Percentiles rank a stretch among this genome's conserved stretches.
phyloP scores from a whole-genome alignment of 306 rosid genomes.

The Oxytropis ochrocephala region DNA sequence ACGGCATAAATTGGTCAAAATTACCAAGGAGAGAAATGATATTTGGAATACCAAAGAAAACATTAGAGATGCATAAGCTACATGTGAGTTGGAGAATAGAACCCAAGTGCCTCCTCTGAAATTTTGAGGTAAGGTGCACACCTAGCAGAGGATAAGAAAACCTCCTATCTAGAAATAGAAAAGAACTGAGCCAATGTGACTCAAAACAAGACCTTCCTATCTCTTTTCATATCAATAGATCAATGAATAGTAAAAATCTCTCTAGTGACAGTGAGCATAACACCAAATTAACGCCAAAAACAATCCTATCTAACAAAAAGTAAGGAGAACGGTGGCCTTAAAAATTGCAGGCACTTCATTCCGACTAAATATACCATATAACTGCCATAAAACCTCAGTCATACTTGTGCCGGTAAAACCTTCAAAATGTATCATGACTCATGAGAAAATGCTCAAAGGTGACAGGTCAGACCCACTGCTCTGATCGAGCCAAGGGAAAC shows the following conservation, averaged over 20 bases:
- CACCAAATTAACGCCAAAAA: not conserved
- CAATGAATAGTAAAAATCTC: not conserved
- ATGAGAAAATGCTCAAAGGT: not conserved
- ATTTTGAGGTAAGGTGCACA: not conserved
- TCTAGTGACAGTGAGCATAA: not conserved
- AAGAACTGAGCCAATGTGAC: not conserved
- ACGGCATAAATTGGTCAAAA: not conserved
- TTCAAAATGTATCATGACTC: not conserved
- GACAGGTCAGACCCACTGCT: not conserved
- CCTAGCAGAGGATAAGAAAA: not conserved
- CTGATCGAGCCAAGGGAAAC: not conserved
- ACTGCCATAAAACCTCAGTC: not conserved
- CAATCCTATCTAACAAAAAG: not conserved
- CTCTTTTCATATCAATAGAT: not conserved
- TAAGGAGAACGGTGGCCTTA: not conserved
- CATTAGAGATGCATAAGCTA: not conserved
- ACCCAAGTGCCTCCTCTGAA: not conserved
- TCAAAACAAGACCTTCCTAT: not conserved
- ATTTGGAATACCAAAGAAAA: conserved; percentile 9
- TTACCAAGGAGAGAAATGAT: not conserved
- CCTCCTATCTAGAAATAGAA: not conserved
- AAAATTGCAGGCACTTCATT: not conserved
- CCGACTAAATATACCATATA: not conserved
- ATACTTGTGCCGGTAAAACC: not conserved
- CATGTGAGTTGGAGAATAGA: not conserved